A percentile compares a stretch with the other conserved stretches of the same genome.
Conservation (phyloP, 1,139 yeast genomes). For the Yamadazyma atmosphaerica region DNA sequence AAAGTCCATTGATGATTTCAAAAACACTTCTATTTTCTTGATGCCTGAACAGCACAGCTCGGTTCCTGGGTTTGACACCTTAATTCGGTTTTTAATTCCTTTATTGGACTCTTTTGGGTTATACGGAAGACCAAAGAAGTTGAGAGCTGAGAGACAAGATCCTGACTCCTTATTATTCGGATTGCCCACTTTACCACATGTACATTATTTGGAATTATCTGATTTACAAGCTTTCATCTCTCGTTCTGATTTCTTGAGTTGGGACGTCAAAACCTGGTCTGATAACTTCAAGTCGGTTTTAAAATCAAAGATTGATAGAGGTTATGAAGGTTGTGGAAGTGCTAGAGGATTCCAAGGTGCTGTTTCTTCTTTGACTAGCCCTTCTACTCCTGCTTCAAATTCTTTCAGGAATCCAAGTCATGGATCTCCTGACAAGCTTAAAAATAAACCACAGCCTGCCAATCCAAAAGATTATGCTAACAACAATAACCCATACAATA, state of each 20-base stretch:
- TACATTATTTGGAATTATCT: conserved; percentile 63
- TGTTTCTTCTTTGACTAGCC: conserved; percentile 44
- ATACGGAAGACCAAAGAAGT: conserved; percentile 87
- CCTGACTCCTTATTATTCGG: conserved; percentile 81
- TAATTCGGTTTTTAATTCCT: conserved; percentile 85
- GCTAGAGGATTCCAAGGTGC: conserved; percentile 63
- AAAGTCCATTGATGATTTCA: conserved; percentile 53
- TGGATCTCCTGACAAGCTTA: conserved; percentile 10
- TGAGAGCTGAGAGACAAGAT: conserved; percentile 87
- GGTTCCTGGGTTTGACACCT: conserved; percentile 92
- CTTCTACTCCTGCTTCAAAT: conserved; percentile 13
- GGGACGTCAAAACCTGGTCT: conserved; percentile 77
- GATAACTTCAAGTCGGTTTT: conserved; percentile 61
- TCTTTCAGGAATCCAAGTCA: conserved; percentile 4
- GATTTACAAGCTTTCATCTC: conserved; percentile 28
- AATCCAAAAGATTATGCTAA: neutral
- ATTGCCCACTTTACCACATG: conserved; percentile 84
- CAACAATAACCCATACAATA: neutral
- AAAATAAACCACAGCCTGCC: conserved; percentile 1
- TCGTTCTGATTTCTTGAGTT: conserved; percentile 32
- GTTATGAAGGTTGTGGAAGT: conserved; percentile 85
- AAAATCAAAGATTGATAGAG: conserved; percentile 62
- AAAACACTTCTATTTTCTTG: conserved; percentile 79
- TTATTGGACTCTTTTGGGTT: conserved; percentile 81
- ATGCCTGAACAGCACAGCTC: conserved; percentile 96